Percentiles rank a stretch among this genome's conserved stretches.
Conservation (phyloP, 2,329 filamentous ascomycete species). For the Samsoniella hepiali region DNA sequence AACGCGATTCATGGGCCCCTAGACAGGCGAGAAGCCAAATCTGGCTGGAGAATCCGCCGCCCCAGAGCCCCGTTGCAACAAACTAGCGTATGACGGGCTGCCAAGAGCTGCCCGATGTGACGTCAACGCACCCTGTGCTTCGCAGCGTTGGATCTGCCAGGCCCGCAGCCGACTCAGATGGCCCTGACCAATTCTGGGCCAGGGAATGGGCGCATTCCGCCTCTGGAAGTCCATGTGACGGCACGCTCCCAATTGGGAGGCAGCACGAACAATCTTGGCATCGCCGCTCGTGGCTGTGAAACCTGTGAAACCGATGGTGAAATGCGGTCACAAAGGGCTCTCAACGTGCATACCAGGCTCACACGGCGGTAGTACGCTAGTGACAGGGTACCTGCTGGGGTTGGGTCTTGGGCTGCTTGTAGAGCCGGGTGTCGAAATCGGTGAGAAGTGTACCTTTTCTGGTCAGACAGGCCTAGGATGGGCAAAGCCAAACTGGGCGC, state of each 20-base stretch:
- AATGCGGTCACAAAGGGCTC: conserved; percentile 1
- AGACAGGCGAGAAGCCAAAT: not conserved
- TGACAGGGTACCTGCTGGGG: not conserved
- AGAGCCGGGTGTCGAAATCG: conserved; percentile 11
- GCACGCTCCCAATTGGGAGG: conserved; percentile 10
- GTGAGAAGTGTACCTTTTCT: not conserved
- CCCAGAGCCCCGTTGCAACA: not conserved
- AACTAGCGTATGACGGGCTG: conserved; percentile 9
- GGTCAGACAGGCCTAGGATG: not conserved
- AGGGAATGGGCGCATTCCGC: not conserved
- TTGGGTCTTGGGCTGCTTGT: conserved; percentile 3
- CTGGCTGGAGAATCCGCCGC: conserved; percentile 2
- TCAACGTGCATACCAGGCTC: not conserved
- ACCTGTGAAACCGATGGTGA: conserved; percentile 15
- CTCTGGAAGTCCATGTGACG: conserved; percentile 4
- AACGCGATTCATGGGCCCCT: not conserved
- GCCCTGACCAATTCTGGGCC: conserved; percentile 10
- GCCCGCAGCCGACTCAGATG: conserved; percentile 17
- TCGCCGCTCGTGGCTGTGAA: conserved; percentile 17
- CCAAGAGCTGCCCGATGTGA: conserved; percentile 2
- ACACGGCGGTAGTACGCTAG: not conserved
- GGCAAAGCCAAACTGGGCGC: not conserved
- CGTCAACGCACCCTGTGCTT: conserved; percentile 11
- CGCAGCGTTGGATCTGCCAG: conserved; percentile 13
- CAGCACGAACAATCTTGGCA: not conserved